Evolutionary conservation across 2,329 filamentous ascomycete genomes (phyloP), one percentile per base, ranked within the genome.

Genomic region (Verticillium klebahnii): DNA sequence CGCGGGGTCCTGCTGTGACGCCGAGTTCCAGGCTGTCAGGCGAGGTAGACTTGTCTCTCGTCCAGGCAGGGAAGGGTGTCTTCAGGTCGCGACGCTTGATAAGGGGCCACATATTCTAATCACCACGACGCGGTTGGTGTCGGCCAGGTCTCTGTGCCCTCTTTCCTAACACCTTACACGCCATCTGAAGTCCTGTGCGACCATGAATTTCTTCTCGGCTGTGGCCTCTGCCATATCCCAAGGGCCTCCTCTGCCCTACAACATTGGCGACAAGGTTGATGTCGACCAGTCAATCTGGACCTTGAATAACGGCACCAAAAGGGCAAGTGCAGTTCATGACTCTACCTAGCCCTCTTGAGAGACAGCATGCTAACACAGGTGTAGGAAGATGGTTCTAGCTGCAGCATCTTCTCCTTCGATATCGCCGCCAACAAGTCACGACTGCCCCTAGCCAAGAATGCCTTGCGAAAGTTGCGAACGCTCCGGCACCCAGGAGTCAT

Each of bases 361-460:
- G 1, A 62, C 56, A 61, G 55, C 39, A 14, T n/a, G 25, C 25
- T n/a, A 17, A 25, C 58, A 31, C 68, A 9, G 32, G 6, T 39
- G 5, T 19, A 97, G 93, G 93, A 98, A 78, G 94, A 98, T 74
- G 88, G 92, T 37, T 96, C 93, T 4, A 88, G 92, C 69, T 99
- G 95, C 78, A 97, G 93, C 78, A 93, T 99, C 67, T 97, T 99
- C 78, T 92, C 93, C 68, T 99, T 99, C 81, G 94, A 99, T 74
- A 85, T 96, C 61, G 83, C 84, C 63, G 82, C 90, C 62, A 94
- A 96, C 74, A 92, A 88, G 74, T 88, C 91, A 54, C 88, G 89
- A 61, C 78, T 97, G 25, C 91, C 93, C 50, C 85, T 99, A 60
- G 95, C 95, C 60, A 92, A 89, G 77, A 99, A 99, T 79, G 93